A percentile compares a stretch with the other conserved stretches of the same genome.
Conservation (phyloP, 257 asterid genomes). For the Petunia axillaris region DNA sequence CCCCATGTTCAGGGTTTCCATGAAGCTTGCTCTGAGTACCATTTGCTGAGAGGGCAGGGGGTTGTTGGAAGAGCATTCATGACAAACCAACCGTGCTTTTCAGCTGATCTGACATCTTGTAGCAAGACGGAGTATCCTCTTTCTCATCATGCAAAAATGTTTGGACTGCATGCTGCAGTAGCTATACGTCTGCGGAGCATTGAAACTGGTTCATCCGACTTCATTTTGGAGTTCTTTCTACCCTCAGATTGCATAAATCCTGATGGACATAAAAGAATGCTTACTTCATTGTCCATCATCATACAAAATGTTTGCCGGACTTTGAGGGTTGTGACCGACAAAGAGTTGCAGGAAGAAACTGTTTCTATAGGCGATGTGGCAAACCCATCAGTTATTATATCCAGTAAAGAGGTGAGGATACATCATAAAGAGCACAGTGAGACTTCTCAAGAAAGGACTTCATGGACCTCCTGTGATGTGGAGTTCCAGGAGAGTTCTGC, state of each 20-base stretch:
- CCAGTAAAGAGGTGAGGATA: conserved; percentile 18
- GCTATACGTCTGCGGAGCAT: conserved; percentile 82
- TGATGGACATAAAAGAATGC: conserved; percentile 68
- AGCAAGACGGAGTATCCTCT: conserved; percentile 86
- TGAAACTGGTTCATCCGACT: conserved; percentile 64
- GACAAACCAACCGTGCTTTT: conserved; percentile 84
- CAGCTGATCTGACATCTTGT: conserved; percentile 65
- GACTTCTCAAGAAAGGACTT: conserved; percentile 31
- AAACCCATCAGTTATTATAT: conserved; percentile 28
- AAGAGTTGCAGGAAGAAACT: conserved; percentile 70
- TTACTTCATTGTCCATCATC: conserved; percentile 65
- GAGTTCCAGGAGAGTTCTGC: conserved; percentile 34
- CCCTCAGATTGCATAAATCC: conserved; percentile 62
- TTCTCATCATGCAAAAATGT: conserved; percentile 89
- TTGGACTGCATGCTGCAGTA: conserved; percentile 77
- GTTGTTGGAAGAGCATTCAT: conserved; percentile 74
- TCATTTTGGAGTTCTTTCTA: conserved; percentile 85
- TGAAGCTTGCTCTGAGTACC: conserved; percentile 90
- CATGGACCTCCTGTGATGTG: conserved; percentile 28
- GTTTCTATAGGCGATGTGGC: conserved; percentile 28
- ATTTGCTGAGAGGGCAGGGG: conserved; percentile 84
- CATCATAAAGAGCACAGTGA: conserved; percentile 21
- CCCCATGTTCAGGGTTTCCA: conserved; percentile 64
- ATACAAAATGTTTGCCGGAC: conserved; percentile 67
- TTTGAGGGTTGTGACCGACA: conserved; percentile 66